A percentile compares a stretch with the other conserved stretches of the same genome.
Conservation (phyloP, 805 yeast species). For the Candida boidinii region DNA sequence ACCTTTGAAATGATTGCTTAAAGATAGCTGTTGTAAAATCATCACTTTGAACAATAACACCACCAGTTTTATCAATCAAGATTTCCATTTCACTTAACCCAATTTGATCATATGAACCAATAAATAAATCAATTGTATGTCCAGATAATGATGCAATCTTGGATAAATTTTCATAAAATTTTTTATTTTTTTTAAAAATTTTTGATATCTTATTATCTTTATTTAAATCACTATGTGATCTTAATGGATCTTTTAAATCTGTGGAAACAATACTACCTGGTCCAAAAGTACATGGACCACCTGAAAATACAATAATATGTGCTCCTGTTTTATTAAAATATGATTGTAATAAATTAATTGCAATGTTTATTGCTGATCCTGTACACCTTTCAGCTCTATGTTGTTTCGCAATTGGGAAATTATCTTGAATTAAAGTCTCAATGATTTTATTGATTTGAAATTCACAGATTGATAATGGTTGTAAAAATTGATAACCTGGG, state of each 20-base stretch:
- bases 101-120: constrained; percentile 63
- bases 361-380: constrained; percentile 50
- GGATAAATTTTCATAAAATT: constrained; percentile 43
- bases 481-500: constrained; percentile 27
- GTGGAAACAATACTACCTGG: constrained; percentile 54
- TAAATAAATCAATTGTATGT: constrained; percentile 46
- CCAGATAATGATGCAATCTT: constrained; percentile 39
- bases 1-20: constrained; percentile 52
- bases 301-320: constrained; percentile 44
- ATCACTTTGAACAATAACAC: constrained; percentile 53
- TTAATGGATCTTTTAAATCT: constrained; percentile 50
- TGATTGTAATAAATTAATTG: constrained; percentile 27
- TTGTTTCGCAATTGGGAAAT: constrained; percentile 36
- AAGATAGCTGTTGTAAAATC: constrained; percentile 61
- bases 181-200: constrained; percentile 33
- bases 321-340: constrained; percentile 43
- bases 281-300: constrained; percentile 60
- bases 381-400: constrained; percentile 47
- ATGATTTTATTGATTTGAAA: constrained; percentile 40
- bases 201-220: constrained; percentile 31
- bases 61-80: constrained; percentile 51
- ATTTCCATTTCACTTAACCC: constrained; percentile 62
- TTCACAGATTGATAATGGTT: constrained; percentile 40
- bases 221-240: constrained; percentile 57
- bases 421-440: constrained; percentile 38